Conservation (phyloP, 1,284 basidiomycete genomes). For the Mycosarcoma maydis region DNA sequence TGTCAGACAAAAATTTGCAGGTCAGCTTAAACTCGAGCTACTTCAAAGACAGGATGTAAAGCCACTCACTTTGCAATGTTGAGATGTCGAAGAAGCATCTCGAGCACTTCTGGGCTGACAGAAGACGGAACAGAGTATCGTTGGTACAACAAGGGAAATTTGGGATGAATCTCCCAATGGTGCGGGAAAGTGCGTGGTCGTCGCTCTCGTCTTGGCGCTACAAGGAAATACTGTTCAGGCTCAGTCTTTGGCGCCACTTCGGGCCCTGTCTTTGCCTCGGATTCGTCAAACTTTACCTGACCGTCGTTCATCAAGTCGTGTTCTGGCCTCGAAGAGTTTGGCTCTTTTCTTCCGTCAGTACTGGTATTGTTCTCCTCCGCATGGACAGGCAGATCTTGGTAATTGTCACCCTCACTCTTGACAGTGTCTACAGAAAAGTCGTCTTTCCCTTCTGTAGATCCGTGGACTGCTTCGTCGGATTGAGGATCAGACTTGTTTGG, state of each 20-base stretch:
- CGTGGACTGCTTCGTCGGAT: slow-evolving; percentile 3
- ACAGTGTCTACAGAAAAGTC: not conserved
- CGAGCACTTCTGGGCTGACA: slow-evolving; percentile 33
- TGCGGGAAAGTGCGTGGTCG: slow-evolving; percentile 22
- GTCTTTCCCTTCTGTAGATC: slow-evolving; percentile 3
- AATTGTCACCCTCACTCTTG: no score
- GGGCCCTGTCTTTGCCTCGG: no score
- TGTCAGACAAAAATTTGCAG: no score
- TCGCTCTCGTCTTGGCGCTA: not conserved
- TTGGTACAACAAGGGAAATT: slow-evolving; percentile 40
- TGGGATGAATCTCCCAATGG: slow-evolving; percentile 20
- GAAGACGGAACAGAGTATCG: slow-evolving; percentile 40
- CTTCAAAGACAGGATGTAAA: no score
- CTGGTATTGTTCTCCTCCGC: no score
- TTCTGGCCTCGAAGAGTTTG: no score
- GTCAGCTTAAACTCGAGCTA: no score
- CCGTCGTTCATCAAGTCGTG: no score
- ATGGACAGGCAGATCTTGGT: no score
- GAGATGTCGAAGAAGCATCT: slow-evolving; percentile 21
- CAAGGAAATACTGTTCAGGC: slow-evolving; percentile 1
- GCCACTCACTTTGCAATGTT: slow-evolving; percentile 25
- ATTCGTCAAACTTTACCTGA: no score
- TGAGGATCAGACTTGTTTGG: not conserved
- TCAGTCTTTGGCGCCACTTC: not conserved
- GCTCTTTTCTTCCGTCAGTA: no score